phyloP scores from a whole-genome alignment of 805 yeast genomes.

The Wickerhamiella hasegawae region DNA sequence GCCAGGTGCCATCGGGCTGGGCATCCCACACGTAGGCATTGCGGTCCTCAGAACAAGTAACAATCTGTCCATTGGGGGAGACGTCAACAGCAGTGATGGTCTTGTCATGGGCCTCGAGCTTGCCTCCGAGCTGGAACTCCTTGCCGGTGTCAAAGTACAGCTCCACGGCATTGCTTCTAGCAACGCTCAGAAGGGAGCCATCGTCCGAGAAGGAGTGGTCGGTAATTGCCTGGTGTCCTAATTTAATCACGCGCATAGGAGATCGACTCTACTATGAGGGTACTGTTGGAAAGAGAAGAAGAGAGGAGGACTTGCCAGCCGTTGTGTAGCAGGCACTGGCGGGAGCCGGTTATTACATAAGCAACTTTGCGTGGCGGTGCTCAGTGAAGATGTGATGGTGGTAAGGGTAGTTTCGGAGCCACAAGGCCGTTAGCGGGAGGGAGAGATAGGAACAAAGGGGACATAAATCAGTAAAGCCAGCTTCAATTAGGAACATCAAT shows the following conservation, averaged over 20 bases:
- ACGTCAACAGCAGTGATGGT: slow-evolving; percentile 90
- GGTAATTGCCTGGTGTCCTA: slow-evolving; percentile 74
- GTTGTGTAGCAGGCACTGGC: too few relatives aligned
- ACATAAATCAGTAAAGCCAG: too few relatives aligned
- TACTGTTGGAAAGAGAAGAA: too few relatives aligned
- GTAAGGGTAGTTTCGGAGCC: too few relatives aligned
- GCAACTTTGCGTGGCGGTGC: too few relatives aligned
- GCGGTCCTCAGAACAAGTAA: slow-evolving; percentile 95
- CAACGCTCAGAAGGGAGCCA: slow-evolving; percentile 52
- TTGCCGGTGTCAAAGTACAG: slow-evolving; percentile 41
- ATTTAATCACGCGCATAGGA: slow-evolving; percentile 29
- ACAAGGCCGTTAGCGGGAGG: too few relatives aligned
- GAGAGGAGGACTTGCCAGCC: too few relatives aligned
- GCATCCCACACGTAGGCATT: slow-evolving; percentile 96
- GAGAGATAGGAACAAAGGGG: too few relatives aligned
- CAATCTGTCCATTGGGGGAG: slow-evolving; percentile 63
- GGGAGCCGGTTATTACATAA: too few relatives aligned
- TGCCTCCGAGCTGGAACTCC: slow-evolving; percentile 47
- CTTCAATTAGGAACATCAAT: too few relatives aligned
- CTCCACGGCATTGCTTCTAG: slow-evolving; percentile 63
- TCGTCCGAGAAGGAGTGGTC: slow-evolving; percentile 81
- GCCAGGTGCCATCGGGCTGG: slow-evolving; percentile 40
- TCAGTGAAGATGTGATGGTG: too few relatives aligned
- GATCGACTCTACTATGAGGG: slow-evolving; percentile 9
- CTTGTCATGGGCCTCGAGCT: slow-evolving; percentile 60